A percentile compares a stretch with the other conserved stretches of the same genome.
phyloP scores from a whole-genome alignment of 2,329 filamentous ascomycete genomes.

The Aspergillus sclerotialis region DNA sequence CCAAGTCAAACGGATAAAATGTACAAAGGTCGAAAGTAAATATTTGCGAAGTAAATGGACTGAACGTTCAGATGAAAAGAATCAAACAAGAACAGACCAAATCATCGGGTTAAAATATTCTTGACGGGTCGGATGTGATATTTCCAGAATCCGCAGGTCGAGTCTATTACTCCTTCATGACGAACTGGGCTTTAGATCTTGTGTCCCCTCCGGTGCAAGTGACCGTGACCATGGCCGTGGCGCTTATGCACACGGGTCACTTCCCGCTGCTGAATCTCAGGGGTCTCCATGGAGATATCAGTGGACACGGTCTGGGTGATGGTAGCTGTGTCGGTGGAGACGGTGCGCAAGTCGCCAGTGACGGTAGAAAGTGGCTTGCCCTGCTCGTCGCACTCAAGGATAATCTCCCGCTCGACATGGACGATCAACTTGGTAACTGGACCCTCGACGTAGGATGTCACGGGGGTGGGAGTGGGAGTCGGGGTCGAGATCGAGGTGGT shows the following conservation, averaged over 20 bases:
- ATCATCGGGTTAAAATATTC: too few species aligned
- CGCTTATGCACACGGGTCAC: constrained; percentile 15
- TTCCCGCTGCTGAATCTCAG: constrained; percentile 11
- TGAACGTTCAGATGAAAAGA: too few species aligned
- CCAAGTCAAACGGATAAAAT: too few species aligned
- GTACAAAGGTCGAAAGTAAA: too few species aligned
- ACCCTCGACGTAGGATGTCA: constrained; percentile 16
- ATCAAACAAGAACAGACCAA: too few species aligned
- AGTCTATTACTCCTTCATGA: too few species aligned
- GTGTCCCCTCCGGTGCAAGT: constrained; percentile 4
- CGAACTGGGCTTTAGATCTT: too few species aligned
- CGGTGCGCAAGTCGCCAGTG: constrained; percentile 14
- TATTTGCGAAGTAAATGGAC: too few species aligned
- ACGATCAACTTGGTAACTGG: constrained; percentile 21
- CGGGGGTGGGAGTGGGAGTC: constrained; percentile 17
- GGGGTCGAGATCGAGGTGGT: constrained; percentile 11
- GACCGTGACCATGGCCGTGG: constrained; percentile 13
- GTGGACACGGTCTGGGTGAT: constrained; percentile 16
- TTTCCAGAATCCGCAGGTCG: too few species aligned
- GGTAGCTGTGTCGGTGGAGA: constrained; percentile 19
- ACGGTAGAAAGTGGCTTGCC: constrained; percentile 18
- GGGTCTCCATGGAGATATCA: constrained; percentile 12
- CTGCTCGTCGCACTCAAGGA: constrained; percentile 19
- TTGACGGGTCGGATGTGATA: too few species aligned
- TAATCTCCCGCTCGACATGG: constrained; percentile 22